A percentile compares a stretch with the other conserved stretches of the same genome.
phyloP scores from a whole-genome alignment of 371 early-diverging fungal genomes.

The Lichtheimia ornata region DNA sequence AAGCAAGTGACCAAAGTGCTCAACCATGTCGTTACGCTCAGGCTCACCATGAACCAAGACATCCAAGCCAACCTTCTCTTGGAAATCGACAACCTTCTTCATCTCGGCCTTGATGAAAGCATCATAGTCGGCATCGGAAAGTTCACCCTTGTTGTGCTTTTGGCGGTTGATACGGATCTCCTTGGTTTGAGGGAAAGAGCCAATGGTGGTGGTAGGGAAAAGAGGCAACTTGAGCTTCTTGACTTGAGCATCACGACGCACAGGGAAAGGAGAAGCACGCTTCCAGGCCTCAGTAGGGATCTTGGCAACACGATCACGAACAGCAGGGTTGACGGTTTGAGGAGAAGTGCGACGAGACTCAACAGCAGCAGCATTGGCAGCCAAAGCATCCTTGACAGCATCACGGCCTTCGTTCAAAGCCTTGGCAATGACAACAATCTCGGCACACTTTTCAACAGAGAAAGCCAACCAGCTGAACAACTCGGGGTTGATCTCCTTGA shows the following conservation, averaged over 20 bases:
- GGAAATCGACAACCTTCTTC: slow-evolving; percentile 80
- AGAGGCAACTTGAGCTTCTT: slow-evolving; percentile 81
- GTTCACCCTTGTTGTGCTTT: slow-evolving; percentile 84
- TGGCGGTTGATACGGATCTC: slow-evolving; percentile 92
- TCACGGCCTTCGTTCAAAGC: slow-evolving; percentile 69
- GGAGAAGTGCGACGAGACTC: slow-evolving; percentile 77
- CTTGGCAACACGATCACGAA: slow-evolving; percentile 74
- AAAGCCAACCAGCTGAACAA: slow-evolving; percentile 92
- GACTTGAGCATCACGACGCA: slow-evolving; percentile 78
- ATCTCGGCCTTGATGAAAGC: slow-evolving; percentile 88
- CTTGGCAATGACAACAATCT: slow-evolving; percentile 74
- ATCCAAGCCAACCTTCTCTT: slow-evolving; percentile 88
- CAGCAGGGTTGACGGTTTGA: slow-evolving; percentile 81
- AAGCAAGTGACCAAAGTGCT: slow-evolving; percentile 85
- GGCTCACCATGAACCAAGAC: slow-evolving; percentile 97
- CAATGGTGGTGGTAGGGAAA: slow-evolving; percentile 97
- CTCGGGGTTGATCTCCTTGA: slow-evolving; percentile 71
- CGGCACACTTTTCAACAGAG: slow-evolving; percentile 89
- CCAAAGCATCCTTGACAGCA: slow-evolving; percentile 69
- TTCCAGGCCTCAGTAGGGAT: slow-evolving; percentile 75
- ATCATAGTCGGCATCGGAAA: slow-evolving; percentile 73
- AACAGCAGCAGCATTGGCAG: slow-evolving; percentile 73
- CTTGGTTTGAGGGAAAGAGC: slow-evolving; percentile 97
- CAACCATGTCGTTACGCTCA: slow-evolving; percentile 98
- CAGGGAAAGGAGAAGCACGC: slow-evolving; percentile 74